Evolutionary conservation across 2,329 filamentous ascomycete genomes (phyloP).

Genomic region (Westerdykella ornata): DNA sequence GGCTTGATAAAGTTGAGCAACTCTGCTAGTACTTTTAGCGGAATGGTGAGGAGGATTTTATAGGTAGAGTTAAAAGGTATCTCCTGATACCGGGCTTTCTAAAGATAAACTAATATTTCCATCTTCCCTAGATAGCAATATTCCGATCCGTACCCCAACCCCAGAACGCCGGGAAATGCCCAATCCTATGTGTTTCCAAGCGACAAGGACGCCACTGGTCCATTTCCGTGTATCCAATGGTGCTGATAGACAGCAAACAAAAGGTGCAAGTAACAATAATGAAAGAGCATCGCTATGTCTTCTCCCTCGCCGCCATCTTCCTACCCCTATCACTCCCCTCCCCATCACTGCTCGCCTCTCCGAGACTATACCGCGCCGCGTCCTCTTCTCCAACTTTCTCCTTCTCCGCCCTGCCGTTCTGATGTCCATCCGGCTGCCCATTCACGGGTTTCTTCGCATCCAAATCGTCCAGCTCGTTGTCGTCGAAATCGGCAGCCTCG

Average conservation of each 20-base stretch:
- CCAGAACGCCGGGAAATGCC: conserved; percentile 6
- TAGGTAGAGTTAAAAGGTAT: no score
- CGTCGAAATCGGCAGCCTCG: conserved; percentile 57
- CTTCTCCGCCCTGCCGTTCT: conserved; percentile 18
- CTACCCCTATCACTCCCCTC: conserved; percentile 30
- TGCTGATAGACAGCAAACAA: background rate
- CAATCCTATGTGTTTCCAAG: conserved; percentile 2
- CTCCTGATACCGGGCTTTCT: no score
- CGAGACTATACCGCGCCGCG: conserved; percentile 44
- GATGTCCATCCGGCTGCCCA: conserved; percentile 15
- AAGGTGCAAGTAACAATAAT: background rate
- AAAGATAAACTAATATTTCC: background rate
- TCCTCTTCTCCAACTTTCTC: conserved; percentile 24
- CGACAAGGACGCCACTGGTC: background rate
- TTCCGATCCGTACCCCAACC: background rate
- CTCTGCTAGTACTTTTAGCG: background rate
- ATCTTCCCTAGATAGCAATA: background rate
- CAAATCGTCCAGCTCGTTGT: conserved; percentile 54
- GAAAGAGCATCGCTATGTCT: conserved; percentile 9
- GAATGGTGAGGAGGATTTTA: no score
- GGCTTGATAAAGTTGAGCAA: no score
- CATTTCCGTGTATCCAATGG: background rate
- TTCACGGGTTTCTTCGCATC: conserved; percentile 19
- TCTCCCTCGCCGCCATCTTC: conserved; percentile 20
- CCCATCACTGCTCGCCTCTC: conserved; percentile 40